These are phyloP conservation scores for Balamuthia mandrillaris DNA, from an alignment of 208 protist genomes.

Conservation along the genomic window DNA sequence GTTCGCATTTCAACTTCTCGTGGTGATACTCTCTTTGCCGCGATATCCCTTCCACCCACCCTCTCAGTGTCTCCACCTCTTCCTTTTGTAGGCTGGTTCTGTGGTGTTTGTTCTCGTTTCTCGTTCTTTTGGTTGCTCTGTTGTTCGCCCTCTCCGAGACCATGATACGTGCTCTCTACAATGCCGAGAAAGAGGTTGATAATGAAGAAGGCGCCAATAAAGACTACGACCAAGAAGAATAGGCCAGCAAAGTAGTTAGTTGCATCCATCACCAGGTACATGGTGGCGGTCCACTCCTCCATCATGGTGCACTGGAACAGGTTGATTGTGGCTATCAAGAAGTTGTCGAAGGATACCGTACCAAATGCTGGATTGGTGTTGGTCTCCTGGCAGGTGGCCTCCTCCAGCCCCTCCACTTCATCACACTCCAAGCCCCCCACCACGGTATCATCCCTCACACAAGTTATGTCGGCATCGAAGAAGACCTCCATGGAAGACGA, in stretches of 20 bases:
- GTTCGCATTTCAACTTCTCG: too few species aligned
- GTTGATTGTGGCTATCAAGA: conserved; percentile 10
- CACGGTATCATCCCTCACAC: background rate
- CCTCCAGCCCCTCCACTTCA: background rate
- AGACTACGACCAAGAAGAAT: background rate
- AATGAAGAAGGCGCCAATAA: conserved; percentile 32
- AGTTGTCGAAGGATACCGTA: conserved; percentile 51
- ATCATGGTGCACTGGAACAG: conserved; percentile 41
- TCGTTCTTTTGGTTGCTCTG: too few species aligned
- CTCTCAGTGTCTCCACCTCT: too few species aligned
- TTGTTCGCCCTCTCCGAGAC: background rate
- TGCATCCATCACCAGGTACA: conserved; percentile 3
- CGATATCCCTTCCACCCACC: too few species aligned
- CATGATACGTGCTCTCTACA: background rate
- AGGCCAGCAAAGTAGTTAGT: background rate
- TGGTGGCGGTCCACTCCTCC: conserved; percentile 26
- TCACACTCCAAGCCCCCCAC: background rate
- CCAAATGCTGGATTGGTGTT: background rate
- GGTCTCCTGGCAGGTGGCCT: background rate
- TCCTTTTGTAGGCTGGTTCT: too few species aligned
- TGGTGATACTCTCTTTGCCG: too few species aligned
- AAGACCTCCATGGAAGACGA: too few species aligned
- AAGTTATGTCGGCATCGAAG: background rate
- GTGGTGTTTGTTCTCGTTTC: too few species aligned
- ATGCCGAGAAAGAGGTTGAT: conserved; percentile 43